Percentiles rank a stretch among this genome's conserved stretches.
Evolutionary conservation across 1,139 yeast genomes (phyloP).

Genomic region (Suhomyces chickasaworum): DNA sequence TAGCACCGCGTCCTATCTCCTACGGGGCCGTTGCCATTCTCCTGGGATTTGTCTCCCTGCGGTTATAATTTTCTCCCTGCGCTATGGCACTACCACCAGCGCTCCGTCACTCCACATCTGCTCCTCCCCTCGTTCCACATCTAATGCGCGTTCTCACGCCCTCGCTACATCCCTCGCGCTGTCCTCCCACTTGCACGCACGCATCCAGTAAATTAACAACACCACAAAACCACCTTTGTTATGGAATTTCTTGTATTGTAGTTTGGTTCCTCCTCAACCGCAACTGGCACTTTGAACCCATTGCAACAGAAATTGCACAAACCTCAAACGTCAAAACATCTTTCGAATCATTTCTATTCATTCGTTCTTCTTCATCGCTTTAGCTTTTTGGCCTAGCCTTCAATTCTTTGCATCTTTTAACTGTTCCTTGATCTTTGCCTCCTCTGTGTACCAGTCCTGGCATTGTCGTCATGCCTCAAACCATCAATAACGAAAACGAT

Average conservation of each 20-base stretch:
- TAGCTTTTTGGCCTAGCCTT: background rate
- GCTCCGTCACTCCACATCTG: background rate
- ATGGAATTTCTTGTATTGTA: slow-evolving; percentile 13
- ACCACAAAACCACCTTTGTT: slow-evolving; percentile 15
- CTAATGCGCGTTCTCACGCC: slow-evolving; percentile 1
- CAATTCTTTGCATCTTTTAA: background rate
- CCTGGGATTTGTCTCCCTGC: too few species aligned
- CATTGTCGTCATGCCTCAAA: slow-evolving; percentile 34
- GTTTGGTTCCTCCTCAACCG: slow-evolving; percentile 9
- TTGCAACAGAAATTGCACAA: slow-evolving; percentile 11
- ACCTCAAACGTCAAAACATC: background rate
- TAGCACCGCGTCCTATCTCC: background rate
- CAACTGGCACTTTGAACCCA: slow-evolving; percentile 9
- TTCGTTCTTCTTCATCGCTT: background rate
- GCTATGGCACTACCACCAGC: background rate
- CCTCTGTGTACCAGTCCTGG: slow-evolving; percentile 2
- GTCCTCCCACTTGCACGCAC: slow-evolving; percentile 6
- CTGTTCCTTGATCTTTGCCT: background rate
- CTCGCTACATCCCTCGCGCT: slow-evolving; percentile 5
- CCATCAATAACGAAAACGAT: slow-evolving; percentile 46
- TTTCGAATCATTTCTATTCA: slow-evolving; percentile 1
- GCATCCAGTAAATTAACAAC: slow-evolving; percentile 15
- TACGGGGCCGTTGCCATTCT: too few species aligned
- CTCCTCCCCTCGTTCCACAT: slow-evolving; percentile 1
- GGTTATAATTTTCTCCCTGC: background rate